Percentiles rank a stretch among this genome's conserved stretches.
These are phyloP conservation scores for Rhodocollybia butyracea DNA, from an alignment of 768 basidiomycete species.

Conservation along the genomic window DNA sequence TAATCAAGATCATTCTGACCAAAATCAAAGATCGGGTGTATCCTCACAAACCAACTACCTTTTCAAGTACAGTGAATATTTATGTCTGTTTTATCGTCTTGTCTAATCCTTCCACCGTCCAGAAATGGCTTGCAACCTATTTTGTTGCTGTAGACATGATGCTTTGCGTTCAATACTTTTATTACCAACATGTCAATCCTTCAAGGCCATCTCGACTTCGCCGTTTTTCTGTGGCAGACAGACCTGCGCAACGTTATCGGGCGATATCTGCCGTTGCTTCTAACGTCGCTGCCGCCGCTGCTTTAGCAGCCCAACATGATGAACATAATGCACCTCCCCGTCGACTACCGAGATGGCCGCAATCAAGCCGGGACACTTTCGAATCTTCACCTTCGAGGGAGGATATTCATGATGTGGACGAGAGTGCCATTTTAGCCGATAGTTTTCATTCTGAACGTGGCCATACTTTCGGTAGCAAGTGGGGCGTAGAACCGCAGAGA, in stretches of 20 bases:
- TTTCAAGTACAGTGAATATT: constrained; percentile 81
- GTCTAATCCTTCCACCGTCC: constrained; percentile 10
- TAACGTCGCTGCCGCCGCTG: constrained; percentile 70
- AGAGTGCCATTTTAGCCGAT: constrained; percentile 58
- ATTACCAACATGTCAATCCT: constrained; percentile 53
- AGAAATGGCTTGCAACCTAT: constrained; percentile 91
- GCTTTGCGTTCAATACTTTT: constrained; percentile 77
- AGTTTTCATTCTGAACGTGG: constrained; percentile 77
- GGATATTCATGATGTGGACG: constrained; percentile 41
- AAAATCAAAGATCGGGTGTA: constrained; percentile 81
- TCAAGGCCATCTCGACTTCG: constrained; percentile 42
- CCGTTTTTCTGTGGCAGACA: constrained; percentile 45
- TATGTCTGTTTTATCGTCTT: constrained; percentile 5
- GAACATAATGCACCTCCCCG: constrained; percentile 31
- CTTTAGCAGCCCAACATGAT: constrained; percentile 63
- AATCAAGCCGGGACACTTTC: constrained; percentile 26
- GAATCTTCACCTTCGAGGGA: constrained; percentile 17
- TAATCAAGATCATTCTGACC: too few species aligned
- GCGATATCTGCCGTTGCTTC: constrained; percentile 67
- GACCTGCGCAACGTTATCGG: constrained; percentile 59
- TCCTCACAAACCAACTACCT: constrained; percentile 89
- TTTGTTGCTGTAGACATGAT: constrained; percentile 82
- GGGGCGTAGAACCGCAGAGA: constrained; percentile 57
- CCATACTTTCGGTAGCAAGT: constrained; percentile 44
- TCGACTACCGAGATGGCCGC: constrained; percentile 23